phyloP scores from a whole-genome alignment of 2,329 filamentous ascomycete species.

The Cladophialophora bantiana region DNA sequence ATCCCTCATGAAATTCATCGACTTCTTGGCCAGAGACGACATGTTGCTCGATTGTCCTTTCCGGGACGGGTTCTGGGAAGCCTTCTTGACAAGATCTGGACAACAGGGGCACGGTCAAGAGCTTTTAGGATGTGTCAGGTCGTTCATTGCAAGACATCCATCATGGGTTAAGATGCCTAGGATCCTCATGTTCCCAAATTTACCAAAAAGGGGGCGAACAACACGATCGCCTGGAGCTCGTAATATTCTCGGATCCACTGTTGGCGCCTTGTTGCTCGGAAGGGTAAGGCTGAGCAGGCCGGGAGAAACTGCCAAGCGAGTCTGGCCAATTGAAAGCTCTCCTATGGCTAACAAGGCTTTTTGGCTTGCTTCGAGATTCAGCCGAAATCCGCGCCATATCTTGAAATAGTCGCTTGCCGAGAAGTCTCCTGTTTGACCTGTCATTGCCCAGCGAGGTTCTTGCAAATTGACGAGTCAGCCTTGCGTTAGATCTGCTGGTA shows the following conservation, averaged over 20 bases:
- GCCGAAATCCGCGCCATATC: neutral
- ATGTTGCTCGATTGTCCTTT: constrained; percentile 12
- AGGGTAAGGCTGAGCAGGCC: neutral
- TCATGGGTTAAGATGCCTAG: neutral
- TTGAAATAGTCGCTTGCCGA: neutral
- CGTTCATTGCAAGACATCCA: neutral
- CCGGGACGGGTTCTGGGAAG: neutral
- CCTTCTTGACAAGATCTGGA: neutral
- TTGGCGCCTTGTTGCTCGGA: neutral
- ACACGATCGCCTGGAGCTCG: constrained; percentile 3
- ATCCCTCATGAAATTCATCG: constrained; percentile 35
- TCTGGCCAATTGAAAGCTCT: neutral
- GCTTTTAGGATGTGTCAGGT: neutral
- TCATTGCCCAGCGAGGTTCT: neutral
- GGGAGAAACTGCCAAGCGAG: neutral
- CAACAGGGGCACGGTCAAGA: neutral
- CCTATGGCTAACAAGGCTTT: constrained; percentile 1
- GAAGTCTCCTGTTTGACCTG: neutral
- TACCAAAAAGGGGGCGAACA: neutral
- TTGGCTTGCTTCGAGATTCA: neutral
- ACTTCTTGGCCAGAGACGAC: constrained; percentile 34
- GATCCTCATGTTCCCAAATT: constrained; percentile 3
- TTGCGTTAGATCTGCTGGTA: neutral
- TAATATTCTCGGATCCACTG: constrained; percentile 4
- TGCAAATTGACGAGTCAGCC: neutral